Conservation (phyloP, 129 eudicot genomes). For the Artemisia tridentata region DNA sequence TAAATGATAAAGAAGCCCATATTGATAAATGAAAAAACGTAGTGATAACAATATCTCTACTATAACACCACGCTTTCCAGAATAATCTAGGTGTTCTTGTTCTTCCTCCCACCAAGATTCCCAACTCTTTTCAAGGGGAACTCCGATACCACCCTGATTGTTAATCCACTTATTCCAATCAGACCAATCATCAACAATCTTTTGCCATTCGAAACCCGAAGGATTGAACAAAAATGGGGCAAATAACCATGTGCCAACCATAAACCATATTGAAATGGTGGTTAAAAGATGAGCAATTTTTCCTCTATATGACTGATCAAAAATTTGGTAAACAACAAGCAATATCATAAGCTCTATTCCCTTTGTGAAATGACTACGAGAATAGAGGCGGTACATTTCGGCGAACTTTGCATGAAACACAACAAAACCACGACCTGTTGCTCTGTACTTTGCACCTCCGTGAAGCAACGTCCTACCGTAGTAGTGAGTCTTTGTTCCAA, state of each 20-base stretch:
- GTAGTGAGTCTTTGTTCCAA: conserved; percentile 91
- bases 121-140: conserved; percentile 94
- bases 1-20: too few species aligned
- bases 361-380: conserved; percentile 91
- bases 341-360: conserved; percentile 88
- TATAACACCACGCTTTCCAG: conserved; percentile 77
- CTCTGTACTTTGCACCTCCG: conserved; percentile 88
- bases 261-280: too few species aligned
- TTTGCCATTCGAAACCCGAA: too few species aligned
- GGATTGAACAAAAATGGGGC: too few species aligned
- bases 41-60: conserved; percentile 71
- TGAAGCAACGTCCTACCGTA: conserved; percentile 89
- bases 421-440: conserved; percentile 93
- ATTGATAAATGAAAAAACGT: conserved; percentile 90
- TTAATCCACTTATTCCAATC: too few species aligned
- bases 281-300: conserved; percentile 70
- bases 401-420: conserved; percentile 97
- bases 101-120: conserved; percentile 99
- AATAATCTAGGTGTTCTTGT: conserved; percentile 82
- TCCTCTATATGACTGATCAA: conserved; percentile 75
- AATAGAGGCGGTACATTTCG: conserved; percentile 79
- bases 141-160: conserved; percentile 93
- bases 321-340: conserved; percentile 80
- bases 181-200: too few species aligned
- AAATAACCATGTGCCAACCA: too few species aligned